Conservation (phyloP, 768 basidiomycete species). For the Dioszegia crocea region DNA sequence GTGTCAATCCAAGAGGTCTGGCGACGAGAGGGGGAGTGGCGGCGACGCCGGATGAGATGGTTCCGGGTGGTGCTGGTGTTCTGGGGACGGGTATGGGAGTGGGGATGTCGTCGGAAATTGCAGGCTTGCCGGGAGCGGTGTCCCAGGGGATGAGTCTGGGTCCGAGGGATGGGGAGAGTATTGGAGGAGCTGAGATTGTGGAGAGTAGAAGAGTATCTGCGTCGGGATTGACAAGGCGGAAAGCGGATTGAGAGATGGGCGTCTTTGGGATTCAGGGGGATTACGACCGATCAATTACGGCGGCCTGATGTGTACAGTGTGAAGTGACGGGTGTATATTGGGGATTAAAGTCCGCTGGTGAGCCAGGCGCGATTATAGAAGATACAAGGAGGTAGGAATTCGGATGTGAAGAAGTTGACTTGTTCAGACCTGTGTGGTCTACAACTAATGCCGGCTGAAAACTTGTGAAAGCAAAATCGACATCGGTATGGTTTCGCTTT, state of each 20-base stretch:
- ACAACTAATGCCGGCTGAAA: too few relatives aligned
- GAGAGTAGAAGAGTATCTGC: background rate
- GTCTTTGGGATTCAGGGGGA: too few relatives aligned
- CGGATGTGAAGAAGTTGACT: too few relatives aligned
- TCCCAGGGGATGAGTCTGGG: slow-evolving; percentile 10
- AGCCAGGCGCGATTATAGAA: too few relatives aligned
- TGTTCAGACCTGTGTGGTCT: too few relatives aligned
- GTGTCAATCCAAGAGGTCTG: slow-evolving; percentile 20
- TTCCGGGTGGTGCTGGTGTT: background rate
- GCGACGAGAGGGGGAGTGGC: slow-evolving; percentile 25
- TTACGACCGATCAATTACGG: too few relatives aligned
- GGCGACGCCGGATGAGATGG: background rate
- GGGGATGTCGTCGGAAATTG: background rate
- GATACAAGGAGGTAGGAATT: too few relatives aligned
- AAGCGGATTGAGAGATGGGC: slow-evolving; percentile 14
- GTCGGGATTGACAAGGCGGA: slow-evolving; percentile 12
- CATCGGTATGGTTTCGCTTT: too few relatives aligned
- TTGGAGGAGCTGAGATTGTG: slow-evolving; percentile 11
- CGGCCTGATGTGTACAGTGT: too few relatives aligned
- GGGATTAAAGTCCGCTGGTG: too few relatives aligned
- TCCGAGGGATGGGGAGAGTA: slow-evolving; percentile 11
- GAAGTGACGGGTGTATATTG: too few relatives aligned
- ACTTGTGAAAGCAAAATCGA: too few relatives aligned
- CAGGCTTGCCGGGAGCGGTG: background rate
- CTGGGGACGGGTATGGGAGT: background rate